Evolutionary conservation across 768 basidiomycete species (phyloP).

Genomic region (Psilocybe azurescens): DNA sequence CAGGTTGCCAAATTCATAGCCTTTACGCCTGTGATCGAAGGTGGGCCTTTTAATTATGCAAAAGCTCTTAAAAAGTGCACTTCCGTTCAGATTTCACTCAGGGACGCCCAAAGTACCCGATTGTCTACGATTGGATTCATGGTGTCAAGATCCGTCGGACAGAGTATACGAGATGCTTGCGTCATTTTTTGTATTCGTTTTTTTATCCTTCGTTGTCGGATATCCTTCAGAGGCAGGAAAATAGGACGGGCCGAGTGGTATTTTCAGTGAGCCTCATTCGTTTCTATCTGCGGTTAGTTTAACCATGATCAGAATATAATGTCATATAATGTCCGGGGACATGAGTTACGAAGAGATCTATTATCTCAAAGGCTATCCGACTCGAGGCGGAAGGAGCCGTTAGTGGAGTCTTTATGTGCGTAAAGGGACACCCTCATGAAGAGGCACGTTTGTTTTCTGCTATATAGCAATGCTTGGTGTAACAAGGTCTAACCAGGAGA

Average conservation of each 20-base stretch:
- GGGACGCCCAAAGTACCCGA: constrained; percentile 14
- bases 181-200: constrained; percentile 16
- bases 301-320: constrained; percentile 29
- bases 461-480: constrained; percentile 20
- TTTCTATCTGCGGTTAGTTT: constrained; percentile 29
- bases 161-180: constrained; percentile 14
- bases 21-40: constrained; percentile 1
- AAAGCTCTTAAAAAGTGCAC: constrained; percentile 9
- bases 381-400: constrained; percentile 34
- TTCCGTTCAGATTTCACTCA: constrained; percentile 16
- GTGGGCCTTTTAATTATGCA: constrained; percentile 4
- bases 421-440: constrained; percentile 9
- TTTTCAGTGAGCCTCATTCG: constrained; percentile 24
- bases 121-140: constrained; percentile 18
- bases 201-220: constrained; percentile 19
- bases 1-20: neutral
- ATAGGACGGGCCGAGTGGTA: constrained; percentile 20
- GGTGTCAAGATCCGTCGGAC: constrained; percentile 22
- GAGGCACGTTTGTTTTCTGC: constrained; percentile 12
- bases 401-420: constrained; percentile 11
- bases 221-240: constrained; percentile 17
- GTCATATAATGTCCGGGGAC: constrained; percentile 36
- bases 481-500: constrained; percentile 4
- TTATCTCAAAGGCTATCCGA: constrained; percentile 35
- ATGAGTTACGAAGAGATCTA: constrained; percentile 27